These are phyloP conservation scores for Pyrrhoderma lamaoense DNA, from an alignment of 1,284 basidiomycete genomes.

Conservation along the genomic window DNA sequence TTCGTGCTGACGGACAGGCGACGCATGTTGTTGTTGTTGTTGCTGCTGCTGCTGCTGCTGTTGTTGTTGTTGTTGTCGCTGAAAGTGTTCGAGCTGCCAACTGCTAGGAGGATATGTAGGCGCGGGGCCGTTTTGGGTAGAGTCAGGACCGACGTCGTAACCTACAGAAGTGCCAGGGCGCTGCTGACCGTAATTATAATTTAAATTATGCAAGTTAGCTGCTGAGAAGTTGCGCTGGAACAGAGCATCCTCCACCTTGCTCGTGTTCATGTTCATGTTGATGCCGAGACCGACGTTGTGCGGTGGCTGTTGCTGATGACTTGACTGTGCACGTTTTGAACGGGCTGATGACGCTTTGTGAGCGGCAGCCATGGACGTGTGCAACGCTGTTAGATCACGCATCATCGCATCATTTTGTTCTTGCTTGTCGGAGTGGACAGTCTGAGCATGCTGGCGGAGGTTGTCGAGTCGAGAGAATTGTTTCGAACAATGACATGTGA, in stretches of 20 bases:
- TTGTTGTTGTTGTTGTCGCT: slow-evolving; percentile 20
- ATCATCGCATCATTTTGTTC: slow-evolving; percentile 90
- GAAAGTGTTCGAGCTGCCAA: slow-evolving; percentile 24
- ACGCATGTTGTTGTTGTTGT: slow-evolving; percentile 26
- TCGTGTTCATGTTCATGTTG: slow-evolving; percentile 1
- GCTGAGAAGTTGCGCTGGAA: slow-evolving; percentile 23
- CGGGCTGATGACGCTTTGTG: slow-evolving; percentile 47
- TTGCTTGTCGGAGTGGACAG: slow-evolving; percentile 87
- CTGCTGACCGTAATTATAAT: slow-evolving; percentile 28
- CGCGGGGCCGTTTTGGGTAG: slow-evolving; percentile 29
- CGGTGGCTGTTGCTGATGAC: background rate
- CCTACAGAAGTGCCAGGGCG: slow-evolving; percentile 62
- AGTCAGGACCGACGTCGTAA: slow-evolving; percentile 48
- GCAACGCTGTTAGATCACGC: slow-evolving; percentile 79
- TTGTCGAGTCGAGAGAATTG: slow-evolving; percentile 96
- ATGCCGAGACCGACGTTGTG: background rate
- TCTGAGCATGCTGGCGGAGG: slow-evolving; percentile 92
- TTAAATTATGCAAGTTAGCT: slow-evolving; percentile 25
- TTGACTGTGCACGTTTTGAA: slow-evolving; percentile 30
- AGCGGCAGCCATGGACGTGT: slow-evolving; percentile 75
- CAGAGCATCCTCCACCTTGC: slow-evolving; percentile 49
- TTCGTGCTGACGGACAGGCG: slow-evolving; percentile 13
- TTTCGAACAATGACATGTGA: slow-evolving; percentile 91
- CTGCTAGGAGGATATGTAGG: slow-evolving; percentile 20
- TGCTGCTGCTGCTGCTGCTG: slow-evolving; percentile 26